phyloP scores from a whole-genome alignment of 257 asterid species.

The Solanum paucissectum region DNA sequence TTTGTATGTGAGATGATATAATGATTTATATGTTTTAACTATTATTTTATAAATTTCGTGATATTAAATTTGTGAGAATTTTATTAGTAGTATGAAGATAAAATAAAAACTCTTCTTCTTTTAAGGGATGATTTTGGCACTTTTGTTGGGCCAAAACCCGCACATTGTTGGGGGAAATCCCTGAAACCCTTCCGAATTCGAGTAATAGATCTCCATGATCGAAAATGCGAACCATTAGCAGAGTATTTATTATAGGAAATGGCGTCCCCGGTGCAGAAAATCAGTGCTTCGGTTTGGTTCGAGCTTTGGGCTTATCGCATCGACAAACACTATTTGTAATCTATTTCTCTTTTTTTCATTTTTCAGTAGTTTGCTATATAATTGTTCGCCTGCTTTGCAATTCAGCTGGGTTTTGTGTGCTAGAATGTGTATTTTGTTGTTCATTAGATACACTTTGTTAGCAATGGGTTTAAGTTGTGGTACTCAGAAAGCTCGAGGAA shows the following conservation, averaged over 20 bases:
- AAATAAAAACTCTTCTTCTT: too few relatives aligned
- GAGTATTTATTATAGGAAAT: conserved; percentile 68
- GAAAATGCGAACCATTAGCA: conserved; percentile 44
- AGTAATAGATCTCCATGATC: background rate
- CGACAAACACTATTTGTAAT: conserved; percentile 43
- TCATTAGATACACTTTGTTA: background rate
- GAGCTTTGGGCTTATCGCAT: conserved; percentile 60
- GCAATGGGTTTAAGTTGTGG: background rate
- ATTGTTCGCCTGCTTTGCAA: background rate
- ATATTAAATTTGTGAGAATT: too few relatives aligned
- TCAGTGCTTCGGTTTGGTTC: conserved; percentile 70
- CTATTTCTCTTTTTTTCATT: background rate
- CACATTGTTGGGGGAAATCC: background rate
- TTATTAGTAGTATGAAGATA: too few relatives aligned
- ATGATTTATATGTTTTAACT: too few relatives aligned
- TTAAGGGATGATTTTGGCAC: too few relatives aligned
- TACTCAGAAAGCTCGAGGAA: background rate
- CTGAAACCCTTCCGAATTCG: background rate
- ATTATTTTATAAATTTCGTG: too few relatives aligned
- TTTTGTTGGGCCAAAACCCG: background rate
- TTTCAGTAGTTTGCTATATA: background rate
- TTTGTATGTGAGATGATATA: too few relatives aligned
- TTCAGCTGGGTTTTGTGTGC: background rate
- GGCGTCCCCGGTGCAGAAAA: conserved; percentile 79
- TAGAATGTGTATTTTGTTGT: background rate